phyloP scores from a whole-genome alignment of 345 rosid genomes.

The Alliaria petiolata region DNA sequence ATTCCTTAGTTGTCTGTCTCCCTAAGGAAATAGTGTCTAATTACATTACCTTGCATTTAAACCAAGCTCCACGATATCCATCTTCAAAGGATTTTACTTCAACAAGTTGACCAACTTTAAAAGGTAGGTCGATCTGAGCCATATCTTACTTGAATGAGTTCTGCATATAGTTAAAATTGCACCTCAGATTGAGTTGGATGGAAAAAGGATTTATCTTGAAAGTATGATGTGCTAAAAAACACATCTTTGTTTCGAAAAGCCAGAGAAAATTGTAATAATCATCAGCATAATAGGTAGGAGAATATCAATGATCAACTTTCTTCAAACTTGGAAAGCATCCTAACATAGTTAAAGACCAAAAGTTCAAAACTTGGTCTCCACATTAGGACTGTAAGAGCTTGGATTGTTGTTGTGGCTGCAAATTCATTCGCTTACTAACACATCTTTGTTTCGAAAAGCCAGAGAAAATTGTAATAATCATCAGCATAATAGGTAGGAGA shows the following conservation, averaged over 20 bases:
- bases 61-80: conserved; percentile 82
- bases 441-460: too few relatives aligned
- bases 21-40: neutral
- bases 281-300: too few relatives aligned
- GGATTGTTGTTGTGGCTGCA: neutral
- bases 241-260: too few relatives aligned
- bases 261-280: too few relatives aligned
- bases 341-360: neutral
- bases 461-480: too few relatives aligned
- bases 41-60: conserved; percentile 63
- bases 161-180: neutral
- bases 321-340: too few relatives aligned
- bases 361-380: neutral
- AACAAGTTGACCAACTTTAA: conserved; percentile 44
- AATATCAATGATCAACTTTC: neutral
- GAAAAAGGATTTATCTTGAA: neutral
- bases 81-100: conserved; percentile 41
- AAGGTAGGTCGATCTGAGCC: conserved; percentile 21
- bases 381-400: neutral
- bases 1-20: neutral
- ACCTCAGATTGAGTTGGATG: neutral
- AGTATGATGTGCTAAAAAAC: neutral
- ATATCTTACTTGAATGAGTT: neutral
- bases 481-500: too few relatives aligned
- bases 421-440: neutral